A percentile compares a stretch with the other conserved stretches of the same genome.
These are phyloP conservation scores for Paramecium octaurelia DNA, from an alignment of 73 alveolate species.

Conservation along the genomic window DNA sequence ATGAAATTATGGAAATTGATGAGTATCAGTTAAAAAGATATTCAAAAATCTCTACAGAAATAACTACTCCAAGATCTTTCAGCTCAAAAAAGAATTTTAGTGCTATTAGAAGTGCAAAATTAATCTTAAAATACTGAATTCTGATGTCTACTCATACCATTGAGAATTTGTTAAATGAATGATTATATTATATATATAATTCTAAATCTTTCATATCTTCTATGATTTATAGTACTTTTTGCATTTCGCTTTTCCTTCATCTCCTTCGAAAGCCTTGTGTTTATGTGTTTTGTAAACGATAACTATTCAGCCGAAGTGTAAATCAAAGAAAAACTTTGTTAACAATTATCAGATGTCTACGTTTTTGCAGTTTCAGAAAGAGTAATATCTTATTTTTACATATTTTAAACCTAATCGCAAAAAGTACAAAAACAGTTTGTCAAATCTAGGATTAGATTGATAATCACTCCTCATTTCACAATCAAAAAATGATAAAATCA, in stretches of 20 bases:
- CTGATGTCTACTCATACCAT: background rate
- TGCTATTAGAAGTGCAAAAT: slow-evolving; percentile 25
- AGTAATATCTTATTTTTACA: background rate
- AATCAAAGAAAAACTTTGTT: background rate
- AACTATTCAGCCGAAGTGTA: background rate
- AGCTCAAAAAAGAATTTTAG: background rate
- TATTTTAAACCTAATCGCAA: background rate
- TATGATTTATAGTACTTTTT: background rate
- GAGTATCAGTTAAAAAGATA: background rate
- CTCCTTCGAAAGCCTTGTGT: background rate
- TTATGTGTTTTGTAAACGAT: background rate
- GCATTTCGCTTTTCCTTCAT: background rate
- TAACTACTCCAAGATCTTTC: background rate
- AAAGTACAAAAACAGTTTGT: background rate
- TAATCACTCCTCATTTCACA: background rate
- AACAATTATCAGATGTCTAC: background rate
- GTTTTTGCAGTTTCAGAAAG: background rate
- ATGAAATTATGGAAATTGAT: background rate
- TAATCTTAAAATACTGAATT: slow-evolving; percentile 26
- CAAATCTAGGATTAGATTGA: background rate
- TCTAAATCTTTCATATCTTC: background rate
- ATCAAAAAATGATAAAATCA: background rate
- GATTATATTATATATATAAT: background rate
- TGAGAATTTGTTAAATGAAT: background rate
- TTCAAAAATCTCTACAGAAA: background rate